These are phyloP conservation scores for Colletotrichum spinosum DNA, from an alignment of 2,329 filamentous ascomycete genomes.

Conservation along the genomic window DNA sequence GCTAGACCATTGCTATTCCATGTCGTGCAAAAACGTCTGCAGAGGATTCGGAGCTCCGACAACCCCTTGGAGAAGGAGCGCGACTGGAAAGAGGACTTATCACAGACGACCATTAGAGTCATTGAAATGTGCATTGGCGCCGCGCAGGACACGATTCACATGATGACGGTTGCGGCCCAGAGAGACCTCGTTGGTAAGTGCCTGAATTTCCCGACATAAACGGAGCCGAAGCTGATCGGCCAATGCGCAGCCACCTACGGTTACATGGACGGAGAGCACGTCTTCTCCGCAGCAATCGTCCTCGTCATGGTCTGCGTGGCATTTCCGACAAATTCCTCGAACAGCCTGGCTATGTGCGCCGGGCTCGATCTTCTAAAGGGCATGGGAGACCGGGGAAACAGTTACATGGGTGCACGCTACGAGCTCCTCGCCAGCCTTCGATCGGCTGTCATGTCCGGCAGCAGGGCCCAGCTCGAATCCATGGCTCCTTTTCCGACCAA, in stretches of 20 bases:
- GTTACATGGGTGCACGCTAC: conserved; percentile 55
- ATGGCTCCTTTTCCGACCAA: conserved; percentile 9
- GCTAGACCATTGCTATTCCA: conserved; percentile 46
- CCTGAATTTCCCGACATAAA: neutral
- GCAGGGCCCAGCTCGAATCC: conserved; percentile 7
- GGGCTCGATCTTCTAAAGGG: conserved; percentile 58
- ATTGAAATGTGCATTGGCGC: conserved; percentile 49
- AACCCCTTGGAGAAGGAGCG: conserved; percentile 27
- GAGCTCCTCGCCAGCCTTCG: conserved; percentile 47
- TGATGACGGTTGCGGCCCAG: conserved; percentile 39
- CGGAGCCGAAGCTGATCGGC: conserved; percentile 32
- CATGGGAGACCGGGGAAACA: conserved; percentile 66
- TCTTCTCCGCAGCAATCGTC: conserved; percentile 47
- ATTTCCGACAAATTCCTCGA: conserved; percentile 58
- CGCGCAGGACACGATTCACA: conserved; percentile 43
- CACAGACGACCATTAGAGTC: conserved; percentile 45
- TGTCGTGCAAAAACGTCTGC: conserved; percentile 44
- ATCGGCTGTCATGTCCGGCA: conserved; percentile 40
- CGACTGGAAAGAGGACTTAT: conserved; percentile 41
- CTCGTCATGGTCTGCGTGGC: conserved; percentile 53
- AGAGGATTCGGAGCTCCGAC: conserved; percentile 35
- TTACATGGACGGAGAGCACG: conserved; percentile 48
- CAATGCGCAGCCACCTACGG: conserved; percentile 43
- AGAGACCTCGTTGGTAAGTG: conserved; percentile 59
- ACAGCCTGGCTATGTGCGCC: conserved; percentile 57